Conservation (phyloP, 768 basidiomycete genomes). For the Termitomyces sp. region DNA sequence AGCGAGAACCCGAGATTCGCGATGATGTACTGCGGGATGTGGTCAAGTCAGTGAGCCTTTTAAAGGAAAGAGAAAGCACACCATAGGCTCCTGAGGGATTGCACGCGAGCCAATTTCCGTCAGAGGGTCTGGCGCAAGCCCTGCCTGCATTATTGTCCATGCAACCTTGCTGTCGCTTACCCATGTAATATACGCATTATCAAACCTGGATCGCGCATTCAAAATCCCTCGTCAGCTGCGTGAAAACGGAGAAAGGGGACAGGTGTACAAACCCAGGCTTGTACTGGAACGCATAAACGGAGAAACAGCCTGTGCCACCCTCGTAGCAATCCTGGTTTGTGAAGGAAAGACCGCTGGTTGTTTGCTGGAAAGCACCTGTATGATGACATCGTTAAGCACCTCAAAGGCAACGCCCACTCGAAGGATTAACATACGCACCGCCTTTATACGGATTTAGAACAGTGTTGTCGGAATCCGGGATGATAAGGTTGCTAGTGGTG, state of each 20-base stretch:
- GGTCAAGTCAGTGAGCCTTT: conserved; percentile 11
- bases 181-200: conserved; percentile 59
- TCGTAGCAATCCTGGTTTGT: conserved; percentile 70
- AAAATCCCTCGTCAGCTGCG: background rate
- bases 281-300: conserved; percentile 47
- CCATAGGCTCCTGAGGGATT: conserved; percentile 72
- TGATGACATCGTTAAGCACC: background rate
- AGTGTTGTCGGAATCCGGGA: conserved; percentile 44
- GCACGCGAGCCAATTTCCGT: conserved; percentile 56
- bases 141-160: conserved; percentile 50
- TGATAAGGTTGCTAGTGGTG: conserved; percentile 42
- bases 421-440: conserved; percentile 52
- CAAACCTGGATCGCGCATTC: conserved; percentile 25
- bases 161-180: conserved; percentile 46
- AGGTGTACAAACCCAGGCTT: conserved; percentile 36
- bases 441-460: conserved; percentile 57
- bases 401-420: conserved; percentile 8
- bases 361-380: conserved; percentile 60
- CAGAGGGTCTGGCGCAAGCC: conserved; percentile 45
- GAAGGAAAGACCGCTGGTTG: conserved; percentile 60
- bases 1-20: conserved; percentile 67
- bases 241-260: conserved; percentile 26
- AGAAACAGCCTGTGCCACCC: conserved; percentile 24
- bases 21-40: conserved; percentile 53
- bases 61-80: conserved; percentile 19